These are phyloP conservation scores for Cardiospermum halicacabum DNA, from an alignment of 345 rosid genomes.

Conservation along the genomic window DNA sequence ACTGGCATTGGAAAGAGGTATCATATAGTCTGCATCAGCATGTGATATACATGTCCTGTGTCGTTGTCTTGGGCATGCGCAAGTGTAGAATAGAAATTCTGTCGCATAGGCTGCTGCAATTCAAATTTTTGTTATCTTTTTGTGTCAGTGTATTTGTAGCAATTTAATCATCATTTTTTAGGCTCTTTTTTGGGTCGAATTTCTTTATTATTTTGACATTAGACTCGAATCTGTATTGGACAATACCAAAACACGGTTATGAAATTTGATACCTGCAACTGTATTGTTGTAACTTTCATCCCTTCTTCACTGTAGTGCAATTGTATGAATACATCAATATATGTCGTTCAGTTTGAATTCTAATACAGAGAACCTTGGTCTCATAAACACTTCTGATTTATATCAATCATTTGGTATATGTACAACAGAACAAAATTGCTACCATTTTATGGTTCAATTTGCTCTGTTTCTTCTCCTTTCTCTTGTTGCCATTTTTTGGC, in stretches of 20 bases:
- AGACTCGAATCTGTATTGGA: constrained; percentile 1
- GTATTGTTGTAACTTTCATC: background rate
- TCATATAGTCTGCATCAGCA: constrained; percentile 19
- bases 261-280: background rate
- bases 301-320: background rate
- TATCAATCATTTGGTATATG: background rate
- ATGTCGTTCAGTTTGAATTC: background rate
- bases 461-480: constrained; percentile 67
- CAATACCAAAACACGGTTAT: background rate
- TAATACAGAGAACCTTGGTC: background rate
- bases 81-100: constrained; percentile 37
- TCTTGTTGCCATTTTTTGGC: constrained; percentile 82
- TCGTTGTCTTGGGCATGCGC: background rate
- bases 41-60: constrained; percentile 7
- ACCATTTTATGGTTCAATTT: no score
- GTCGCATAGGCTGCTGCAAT: constrained; percentile 28
- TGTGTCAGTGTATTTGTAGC: constrained; percentile 33
- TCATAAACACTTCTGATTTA: background rate
- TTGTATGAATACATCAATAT: background rate
- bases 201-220: constrained; percentile 19
- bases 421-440: no score
- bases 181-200: constrained; percentile 2
- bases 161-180: constrained; percentile 47
- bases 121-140: constrained; percentile 8
- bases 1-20: no score